Conservation (phyloP, 2,329 filamentous ascomycete species). For the Microcyclospora tardicrescens region DNA sequence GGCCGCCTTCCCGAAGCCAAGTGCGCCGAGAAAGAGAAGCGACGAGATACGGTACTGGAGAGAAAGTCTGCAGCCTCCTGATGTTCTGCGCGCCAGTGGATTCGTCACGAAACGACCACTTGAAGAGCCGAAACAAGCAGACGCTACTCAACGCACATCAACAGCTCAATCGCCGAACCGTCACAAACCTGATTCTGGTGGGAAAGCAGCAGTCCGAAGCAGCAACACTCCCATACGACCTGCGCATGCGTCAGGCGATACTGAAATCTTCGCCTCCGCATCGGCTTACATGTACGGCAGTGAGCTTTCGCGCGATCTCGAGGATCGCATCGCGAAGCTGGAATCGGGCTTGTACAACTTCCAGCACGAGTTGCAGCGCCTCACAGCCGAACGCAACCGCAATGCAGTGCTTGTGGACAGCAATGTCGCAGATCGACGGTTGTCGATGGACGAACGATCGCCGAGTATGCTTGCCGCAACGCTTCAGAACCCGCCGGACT, state of each 20-base stretch:
- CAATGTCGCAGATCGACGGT: slow-evolving; percentile 7
- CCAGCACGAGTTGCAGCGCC: slow-evolving; percentile 19
- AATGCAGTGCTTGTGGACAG: slow-evolving; percentile 18
- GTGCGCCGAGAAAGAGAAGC: slow-evolving; percentile 19
- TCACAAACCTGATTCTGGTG: not conserved
- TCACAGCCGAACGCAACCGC: slow-evolving; percentile 20
- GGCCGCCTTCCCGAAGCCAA: slow-evolving; percentile 5
- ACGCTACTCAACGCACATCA: not conserved
- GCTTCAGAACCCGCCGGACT: slow-evolving; percentile 6
- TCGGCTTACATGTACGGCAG: slow-evolving; percentile 4
- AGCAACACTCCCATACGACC: not conserved
- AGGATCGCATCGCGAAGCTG: slow-evolving; percentile 23
- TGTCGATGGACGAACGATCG: slow-evolving; percentile 12
- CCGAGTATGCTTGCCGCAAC: slow-evolving; percentile 24
- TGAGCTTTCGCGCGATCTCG: slow-evolving; percentile 17
- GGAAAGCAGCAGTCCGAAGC: not conserved
- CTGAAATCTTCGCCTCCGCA: slow-evolving; percentile 3
- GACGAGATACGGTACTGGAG: slow-evolving; percentile 26
- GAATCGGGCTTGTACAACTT: slow-evolving; percentile 22
- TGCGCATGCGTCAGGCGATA: not conserved
- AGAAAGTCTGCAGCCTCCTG: slow-evolving; percentile 17
- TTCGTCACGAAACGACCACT: slow-evolving; percentile 8
- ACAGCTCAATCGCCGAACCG: too few relatives aligned
- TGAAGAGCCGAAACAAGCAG: slow-evolving; percentile 1
- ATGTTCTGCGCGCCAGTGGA: slow-evolving; percentile 18